These are phyloP conservation scores for Geoglossum cookeanum DNA, from an alignment of 2,329 filamentous ascomycete genomes.

Conservation along the genomic window DNA sequence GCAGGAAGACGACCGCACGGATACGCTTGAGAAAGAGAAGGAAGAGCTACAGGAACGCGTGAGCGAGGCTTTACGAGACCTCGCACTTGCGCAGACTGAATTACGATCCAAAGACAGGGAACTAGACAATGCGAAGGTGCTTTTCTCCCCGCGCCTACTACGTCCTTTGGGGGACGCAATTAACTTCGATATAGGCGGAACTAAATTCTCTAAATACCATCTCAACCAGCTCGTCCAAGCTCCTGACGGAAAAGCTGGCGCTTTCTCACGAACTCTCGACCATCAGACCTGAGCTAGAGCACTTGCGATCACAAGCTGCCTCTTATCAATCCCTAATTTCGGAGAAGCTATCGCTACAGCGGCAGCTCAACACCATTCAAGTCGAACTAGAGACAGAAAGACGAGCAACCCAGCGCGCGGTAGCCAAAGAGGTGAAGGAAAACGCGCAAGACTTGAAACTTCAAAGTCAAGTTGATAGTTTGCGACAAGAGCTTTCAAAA, in stretches of 20 bases:
- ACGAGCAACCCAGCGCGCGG: conserved; percentile 41
- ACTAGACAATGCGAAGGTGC: conserved; percentile 34
- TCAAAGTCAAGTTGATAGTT: conserved; percentile 24
- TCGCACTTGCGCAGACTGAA: conserved; percentile 31
- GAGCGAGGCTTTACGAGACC: conserved; percentile 21
- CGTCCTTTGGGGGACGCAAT: conserved; percentile 17
- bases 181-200: conserved; percentile 37
- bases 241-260: conserved; percentile 37
- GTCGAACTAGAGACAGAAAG: conserved; percentile 71
- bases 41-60: conserved; percentile 25
- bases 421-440: conserved; percentile 16
- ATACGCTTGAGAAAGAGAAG: conserved; percentile 30
- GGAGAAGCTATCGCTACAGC: conserved; percentile 64
- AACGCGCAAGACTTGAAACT: conserved; percentile 22
- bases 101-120: conserved; percentile 33
- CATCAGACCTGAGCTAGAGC: conserved; percentile 42
- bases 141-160: conserved; percentile 17
- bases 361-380: conserved; percentile 57
- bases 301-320: conserved; percentile 36
- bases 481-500: conserved; percentile 30
- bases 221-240: conserved; percentile 18
- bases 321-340: conserved; percentile 49
- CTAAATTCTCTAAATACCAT: conserved; percentile 47
- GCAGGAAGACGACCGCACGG: conserved; percentile 39
- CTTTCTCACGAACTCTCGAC: conserved; percentile 38